Evolutionary conservation across 2,329 filamentous ascomycete species (phyloP), one percentile per base, ranked within the genome.

Genomic region (Xylaria sp.): DNA sequence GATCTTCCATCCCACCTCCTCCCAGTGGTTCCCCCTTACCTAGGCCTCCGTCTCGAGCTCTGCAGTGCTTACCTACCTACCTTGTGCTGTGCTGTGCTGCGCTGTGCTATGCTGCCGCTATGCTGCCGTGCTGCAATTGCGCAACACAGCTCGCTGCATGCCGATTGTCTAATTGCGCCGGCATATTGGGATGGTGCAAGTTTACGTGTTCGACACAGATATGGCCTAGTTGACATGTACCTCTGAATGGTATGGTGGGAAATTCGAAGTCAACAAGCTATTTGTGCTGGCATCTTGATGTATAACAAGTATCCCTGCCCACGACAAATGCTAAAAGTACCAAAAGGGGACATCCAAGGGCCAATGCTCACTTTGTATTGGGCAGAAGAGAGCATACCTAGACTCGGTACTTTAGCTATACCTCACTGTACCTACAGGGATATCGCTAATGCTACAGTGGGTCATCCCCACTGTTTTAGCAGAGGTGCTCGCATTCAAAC

Each of bases 1-100:
- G 73, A 75, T 75, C 57, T 71, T 64, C 63, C 67, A 57, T 69
- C 65, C 65, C 69, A 58, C 39, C 56, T 57, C 55, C 37, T 58
- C 56, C 28, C 39, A 31, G 39, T 31, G 39, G 41, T 46, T 18
- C 20, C 34, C 12, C 12, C 34, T 28, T 28, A 28, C 28, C 28
- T 28, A 28, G 28, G 28, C 13, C 34, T 8, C 12, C 34, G 41
- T 10, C 12, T 5, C 37, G 20, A 25, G 55, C 39, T 37, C 13
- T 46, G 31, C 31, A 34, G 34, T 37, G 39, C 39, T 55, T 50
- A 31, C 28, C 51, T 52, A 51, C 39, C 46, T 52, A 51, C 39
- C 46, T 58, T 28, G 56, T 58, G 39, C 44, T 34, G 39, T 48
- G 18, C 52, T 50, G 37, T 46, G 18, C 52, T 63, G 13, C 31